phyloP scores from a whole-genome alignment of 2,329 filamentous ascomycete genomes.

The Sporothrix luriei region DNA sequence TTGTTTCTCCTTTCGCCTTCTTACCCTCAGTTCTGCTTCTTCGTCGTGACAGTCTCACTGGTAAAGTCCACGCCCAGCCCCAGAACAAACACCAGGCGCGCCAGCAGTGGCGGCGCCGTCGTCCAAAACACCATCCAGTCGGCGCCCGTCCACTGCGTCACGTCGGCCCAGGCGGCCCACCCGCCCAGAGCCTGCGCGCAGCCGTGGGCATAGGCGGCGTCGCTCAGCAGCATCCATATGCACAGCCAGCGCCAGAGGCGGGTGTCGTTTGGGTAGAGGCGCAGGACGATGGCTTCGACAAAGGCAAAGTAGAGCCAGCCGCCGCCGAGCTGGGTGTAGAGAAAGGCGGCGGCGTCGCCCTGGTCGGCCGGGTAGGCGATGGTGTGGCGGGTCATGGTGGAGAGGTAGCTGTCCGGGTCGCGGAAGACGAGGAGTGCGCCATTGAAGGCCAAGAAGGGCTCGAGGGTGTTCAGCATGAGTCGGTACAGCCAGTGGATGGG shows the following conservation, averaged over 20 bases:
- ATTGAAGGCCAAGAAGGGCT: constrained; percentile 43
- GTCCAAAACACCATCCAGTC: constrained; percentile 40
- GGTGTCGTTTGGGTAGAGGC: constrained; percentile 40
- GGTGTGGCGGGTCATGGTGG: constrained; percentile 40
- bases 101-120: constrained; percentile 40
- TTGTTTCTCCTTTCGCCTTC: no score
- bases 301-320: constrained; percentile 46
- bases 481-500: constrained; percentile 42
- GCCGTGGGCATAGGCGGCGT: constrained; percentile 40
- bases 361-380: constrained; percentile 29
- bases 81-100: constrained; percentile 41
- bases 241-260: constrained; percentile 45
- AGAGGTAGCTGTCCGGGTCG: constrained; percentile 40
- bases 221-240: constrained; percentile 45
- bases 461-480: constrained; percentile 42
- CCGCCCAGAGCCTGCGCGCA: constrained; percentile 44
- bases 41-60: neutral
- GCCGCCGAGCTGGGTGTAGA: constrained; percentile 43
- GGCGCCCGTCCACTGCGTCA: constrained; percentile 40
- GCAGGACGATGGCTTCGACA: constrained; percentile 44
- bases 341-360: constrained; percentile 37
- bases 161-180: constrained; percentile 39
- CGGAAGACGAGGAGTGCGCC: constrained; percentile 42
- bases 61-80: constrained; percentile 38
- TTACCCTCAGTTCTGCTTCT: constrained; percentile 3